phyloP scores from a whole-genome alignment of 768 basidiomycete species.

The Xanthoconium stramineum region DNA sequence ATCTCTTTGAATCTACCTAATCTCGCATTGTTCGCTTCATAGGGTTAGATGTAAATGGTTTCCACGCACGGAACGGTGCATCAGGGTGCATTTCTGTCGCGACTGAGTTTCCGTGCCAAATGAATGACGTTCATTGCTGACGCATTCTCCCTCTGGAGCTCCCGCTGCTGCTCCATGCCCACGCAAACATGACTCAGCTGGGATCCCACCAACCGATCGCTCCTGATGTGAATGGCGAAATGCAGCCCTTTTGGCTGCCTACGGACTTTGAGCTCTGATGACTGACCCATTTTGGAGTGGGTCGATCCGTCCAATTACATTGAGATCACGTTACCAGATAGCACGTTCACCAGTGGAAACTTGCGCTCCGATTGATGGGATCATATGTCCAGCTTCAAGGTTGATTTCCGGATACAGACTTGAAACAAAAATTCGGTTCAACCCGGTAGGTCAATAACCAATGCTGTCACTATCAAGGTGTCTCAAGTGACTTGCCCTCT shows the following conservation, averaged over 20 bases:
- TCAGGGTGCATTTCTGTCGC: constrained; percentile 11
- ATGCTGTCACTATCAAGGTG: constrained; percentile 4
- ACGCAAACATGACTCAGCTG: constrained; percentile 6
- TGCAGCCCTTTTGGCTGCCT: not conserved
- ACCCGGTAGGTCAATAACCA: not conserved
- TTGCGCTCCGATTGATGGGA: constrained; percentile 5
- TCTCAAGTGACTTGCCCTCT: not conserved
- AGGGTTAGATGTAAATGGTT: constrained; percentile 16
- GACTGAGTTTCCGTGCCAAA: constrained; percentile 7
- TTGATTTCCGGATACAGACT: constrained; percentile 5
- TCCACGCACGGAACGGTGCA: constrained; percentile 10
- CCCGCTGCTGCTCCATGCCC: not conserved
- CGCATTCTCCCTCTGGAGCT: not conserved
- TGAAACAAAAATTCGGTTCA: constrained; percentile 1
- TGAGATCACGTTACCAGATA: not conserved
- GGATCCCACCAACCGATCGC: not conserved
- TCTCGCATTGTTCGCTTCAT: constrained; percentile 23
- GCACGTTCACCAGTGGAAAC: not conserved
- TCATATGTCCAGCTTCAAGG: not conserved
- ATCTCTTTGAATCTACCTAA: constrained; percentile 15
- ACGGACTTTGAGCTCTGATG: not conserved
- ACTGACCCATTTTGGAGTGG: not conserved
- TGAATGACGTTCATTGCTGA: constrained; percentile 6
- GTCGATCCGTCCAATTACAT: constrained; percentile 2
- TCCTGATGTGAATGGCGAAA: constrained; percentile 6